Conservation (phyloP, 352 stramenopile genomes). For the Elongisporangium senticosum region DNA sequence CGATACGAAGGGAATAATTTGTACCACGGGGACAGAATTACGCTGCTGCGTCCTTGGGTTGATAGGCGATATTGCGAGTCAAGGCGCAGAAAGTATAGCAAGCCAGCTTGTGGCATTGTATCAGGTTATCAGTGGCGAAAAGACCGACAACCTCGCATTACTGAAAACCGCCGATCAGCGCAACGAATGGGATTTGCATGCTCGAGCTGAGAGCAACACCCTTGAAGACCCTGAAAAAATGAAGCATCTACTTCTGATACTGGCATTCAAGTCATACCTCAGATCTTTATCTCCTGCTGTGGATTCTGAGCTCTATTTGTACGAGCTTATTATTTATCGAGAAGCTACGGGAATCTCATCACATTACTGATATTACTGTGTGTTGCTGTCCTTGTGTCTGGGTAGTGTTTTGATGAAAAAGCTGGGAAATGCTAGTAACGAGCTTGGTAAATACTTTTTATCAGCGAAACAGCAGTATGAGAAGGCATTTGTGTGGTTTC, state of each 20-base stretch:
- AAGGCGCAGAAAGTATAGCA: constrained; percentile 19
- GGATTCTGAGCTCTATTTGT: constrained; percentile 82
- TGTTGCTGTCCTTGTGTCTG: constrained; percentile 7
- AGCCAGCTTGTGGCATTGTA: constrained; percentile 28
- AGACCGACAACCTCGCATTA: constrained; percentile 16
- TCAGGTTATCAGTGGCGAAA: constrained; percentile 41
- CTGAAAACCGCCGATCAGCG: constrained; percentile 7
- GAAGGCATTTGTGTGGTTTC: constrained; percentile 70
- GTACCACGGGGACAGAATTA: constrained; percentile 39
- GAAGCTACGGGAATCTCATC: not conserved
- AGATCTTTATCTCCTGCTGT: constrained; percentile 49
- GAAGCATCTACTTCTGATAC: constrained; percentile 24
- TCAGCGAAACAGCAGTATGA: constrained; percentile 32
- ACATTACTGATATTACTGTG: constrained; percentile 8
- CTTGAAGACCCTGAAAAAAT: constrained; percentile 1
- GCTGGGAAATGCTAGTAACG: constrained; percentile 80
- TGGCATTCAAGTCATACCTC: constrained; percentile 70
- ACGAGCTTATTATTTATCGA: constrained; percentile 20
- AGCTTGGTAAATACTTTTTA: constrained; percentile 73
- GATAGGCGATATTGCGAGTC: constrained; percentile 67
- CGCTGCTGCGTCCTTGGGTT: constrained; percentile 56
- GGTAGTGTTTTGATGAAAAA: constrained; percentile 82
- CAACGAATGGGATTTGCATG: constrained; percentile 9
- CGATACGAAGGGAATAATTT: constrained; percentile 28
- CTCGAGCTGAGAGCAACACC: constrained; percentile 3